Evolutionary conservation across 495 filamentous ascomycete species (phyloP).

Genomic region (Talaromyces borbonicus): DNA sequence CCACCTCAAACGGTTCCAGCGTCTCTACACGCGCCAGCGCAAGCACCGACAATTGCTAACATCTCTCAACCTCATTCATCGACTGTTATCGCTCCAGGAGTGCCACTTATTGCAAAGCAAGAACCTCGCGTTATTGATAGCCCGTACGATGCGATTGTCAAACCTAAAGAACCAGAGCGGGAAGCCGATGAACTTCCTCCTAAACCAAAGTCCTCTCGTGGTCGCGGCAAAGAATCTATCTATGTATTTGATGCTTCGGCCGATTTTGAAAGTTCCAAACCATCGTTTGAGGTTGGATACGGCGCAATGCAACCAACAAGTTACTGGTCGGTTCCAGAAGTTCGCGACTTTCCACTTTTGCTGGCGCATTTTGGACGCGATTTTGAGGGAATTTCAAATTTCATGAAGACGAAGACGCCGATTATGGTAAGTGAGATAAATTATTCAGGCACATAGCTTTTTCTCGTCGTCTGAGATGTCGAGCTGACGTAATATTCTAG

Average conservation of each 20-base stretch:
- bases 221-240: conserved; percentile 28
- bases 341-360: conserved; percentile 67
- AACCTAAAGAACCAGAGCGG: conserved; percentile 18
- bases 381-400: conserved; percentile 70
- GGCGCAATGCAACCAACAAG: conserved; percentile 65
- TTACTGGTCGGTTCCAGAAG: conserved; percentile 95
- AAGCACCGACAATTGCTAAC: conserved; percentile 16
- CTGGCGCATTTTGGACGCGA: conserved; percentile 81
- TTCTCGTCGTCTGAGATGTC: conserved; percentile 16
- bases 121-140: conserved; percentile 25
- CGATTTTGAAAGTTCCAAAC: conserved; percentile 23
- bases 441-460: neutral
- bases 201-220: conserved; percentile 23
- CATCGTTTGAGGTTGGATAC: conserved; percentile 21
- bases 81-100: conserved; percentile 3
- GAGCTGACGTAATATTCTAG: conserved; percentile 39
- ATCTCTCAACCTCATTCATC: conserved; percentile 10
- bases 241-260: conserved; percentile 32
- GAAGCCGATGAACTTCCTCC: conserved; percentile 14
- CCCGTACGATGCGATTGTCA: conserved; percentile 12
- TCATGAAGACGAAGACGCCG: conserved; percentile 86
- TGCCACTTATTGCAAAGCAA: conserved; percentile 17
- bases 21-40: conserved; percentile 4
- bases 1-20: neutral
- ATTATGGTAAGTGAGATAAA: conserved; percentile 63